Conservation (phyloP, 768 basidiomycete species). For the Pleurotus ostreatus region DNA sequence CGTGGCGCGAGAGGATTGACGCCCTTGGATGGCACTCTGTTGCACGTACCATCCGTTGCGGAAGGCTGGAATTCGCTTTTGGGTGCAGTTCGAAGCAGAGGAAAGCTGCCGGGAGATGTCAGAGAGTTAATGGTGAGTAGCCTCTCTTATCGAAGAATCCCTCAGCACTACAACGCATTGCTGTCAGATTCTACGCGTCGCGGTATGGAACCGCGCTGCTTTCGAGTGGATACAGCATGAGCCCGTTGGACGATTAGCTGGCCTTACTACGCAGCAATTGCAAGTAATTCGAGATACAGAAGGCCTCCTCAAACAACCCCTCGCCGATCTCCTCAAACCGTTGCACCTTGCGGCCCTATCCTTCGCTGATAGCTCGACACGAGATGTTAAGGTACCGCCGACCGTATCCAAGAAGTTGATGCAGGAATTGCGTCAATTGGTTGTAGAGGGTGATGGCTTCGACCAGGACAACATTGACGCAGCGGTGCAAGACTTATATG, state of each 20-base stretch:
- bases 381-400: slow-evolving; percentile 38
- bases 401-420: slow-evolving; percentile 37
- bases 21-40: slow-evolving; percentile 43
- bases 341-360: slow-evolving; percentile 48
- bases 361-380: slow-evolving; percentile 61
- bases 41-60: slow-evolving; percentile 45
- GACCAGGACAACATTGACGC: slow-evolving; percentile 20
- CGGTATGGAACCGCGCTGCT: slow-evolving; percentile 43
- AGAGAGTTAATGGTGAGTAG: slow-evolving; percentile 46
- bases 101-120: slow-evolving; percentile 41
- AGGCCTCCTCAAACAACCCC: slow-evolving; percentile 33
- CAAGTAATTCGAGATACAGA: slow-evolving; percentile 47
- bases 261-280: slow-evolving; percentile 51
- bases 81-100: slow-evolving; percentile 45
- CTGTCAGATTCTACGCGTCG: slow-evolving; percentile 45
- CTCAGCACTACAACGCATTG: neutral
- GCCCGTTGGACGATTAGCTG: slow-evolving; percentile 42
- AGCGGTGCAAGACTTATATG: slow-evolving; percentile 39
- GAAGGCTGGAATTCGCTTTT: slow-evolving; percentile 48
- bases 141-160: neutral
- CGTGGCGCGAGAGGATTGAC: slow-evolving; percentile 47
- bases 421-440: slow-evolving; percentile 26
- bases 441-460: slow-evolving; percentile 13
- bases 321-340: slow-evolving; percentile 35
- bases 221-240: slow-evolving; percentile 61